phyloP scores from a whole-genome alignment of 176 grass and related monocot species.

The Poa pratensis region DNA sequence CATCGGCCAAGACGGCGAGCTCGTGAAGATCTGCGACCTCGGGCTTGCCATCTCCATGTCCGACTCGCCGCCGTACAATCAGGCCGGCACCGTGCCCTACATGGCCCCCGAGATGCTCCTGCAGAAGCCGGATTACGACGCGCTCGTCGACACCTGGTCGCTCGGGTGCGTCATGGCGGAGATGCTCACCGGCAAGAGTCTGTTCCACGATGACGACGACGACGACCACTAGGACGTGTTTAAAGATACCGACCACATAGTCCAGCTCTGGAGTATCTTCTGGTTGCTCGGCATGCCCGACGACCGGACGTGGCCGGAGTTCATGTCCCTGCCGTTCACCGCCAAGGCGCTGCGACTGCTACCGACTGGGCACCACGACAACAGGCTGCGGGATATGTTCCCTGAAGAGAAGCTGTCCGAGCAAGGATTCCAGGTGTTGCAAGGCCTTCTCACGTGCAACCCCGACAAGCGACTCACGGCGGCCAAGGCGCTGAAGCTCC shows the following conservation, averaged over 20 bases:
- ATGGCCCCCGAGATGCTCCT: conserved; percentile 37
- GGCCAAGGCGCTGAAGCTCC: background rate
- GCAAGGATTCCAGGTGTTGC: conserved; percentile 31
- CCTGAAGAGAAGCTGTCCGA: conserved; percentile 19
- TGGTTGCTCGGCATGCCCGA: background rate
- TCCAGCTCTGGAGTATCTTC: conserved; percentile 33
- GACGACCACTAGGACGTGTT: background rate
- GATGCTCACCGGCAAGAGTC: conserved; percentile 22
- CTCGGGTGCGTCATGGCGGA: conserved; percentile 49
- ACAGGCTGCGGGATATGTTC: conserved; percentile 24
- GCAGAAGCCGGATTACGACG: conserved; percentile 18
- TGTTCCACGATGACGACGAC: conserved; percentile 14
- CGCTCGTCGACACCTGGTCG: conserved; percentile 49
- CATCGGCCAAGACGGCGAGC: background rate
- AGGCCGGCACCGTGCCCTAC: conserved; percentile 28
- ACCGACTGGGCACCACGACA: background rate
- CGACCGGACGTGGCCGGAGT: conserved; percentile 4
- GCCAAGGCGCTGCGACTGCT: background rate
- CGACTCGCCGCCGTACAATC: conserved; percentile 23
- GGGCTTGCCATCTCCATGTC: background rate
- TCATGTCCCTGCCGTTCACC: background rate
- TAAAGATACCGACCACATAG: background rate
- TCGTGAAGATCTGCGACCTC: background rate
- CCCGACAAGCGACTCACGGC: background rate
- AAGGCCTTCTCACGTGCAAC: conserved; percentile 4